These are phyloP conservation scores for Meira nashicola DNA, from an alignment of 1,284 basidiomycete genomes.

Conservation along the genomic window DNA sequence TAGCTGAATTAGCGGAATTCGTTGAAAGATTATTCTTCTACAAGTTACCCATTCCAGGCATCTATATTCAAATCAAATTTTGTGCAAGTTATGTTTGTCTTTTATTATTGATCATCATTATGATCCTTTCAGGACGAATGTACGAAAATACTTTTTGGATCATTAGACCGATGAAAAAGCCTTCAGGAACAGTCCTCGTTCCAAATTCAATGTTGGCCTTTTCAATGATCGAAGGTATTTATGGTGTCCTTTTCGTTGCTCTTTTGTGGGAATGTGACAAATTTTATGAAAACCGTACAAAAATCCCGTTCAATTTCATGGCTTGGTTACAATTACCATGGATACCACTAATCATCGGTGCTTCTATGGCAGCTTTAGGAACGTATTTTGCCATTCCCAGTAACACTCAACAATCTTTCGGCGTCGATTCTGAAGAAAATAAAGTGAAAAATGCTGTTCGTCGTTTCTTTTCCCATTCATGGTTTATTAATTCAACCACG, in stretches of 20 bases:
- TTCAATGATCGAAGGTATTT: constrained; percentile 7
- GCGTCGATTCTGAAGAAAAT: no score
- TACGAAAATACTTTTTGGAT: constrained; percentile 1
- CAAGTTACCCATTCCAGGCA: not conserved
- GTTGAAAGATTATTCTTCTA: not conserved
- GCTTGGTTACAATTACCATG: not conserved
- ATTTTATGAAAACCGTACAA: not conserved
- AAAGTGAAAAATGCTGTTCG: not conserved
- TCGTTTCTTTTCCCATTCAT: not conserved
- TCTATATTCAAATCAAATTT: constrained; percentile 7
- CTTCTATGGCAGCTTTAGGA: constrained; percentile 3
- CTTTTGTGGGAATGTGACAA: not conserved
- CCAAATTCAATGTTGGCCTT: constrained; percentile 8
- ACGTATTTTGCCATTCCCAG: constrained; percentile 8
- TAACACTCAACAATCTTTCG: no score
- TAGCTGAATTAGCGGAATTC: not conserved
- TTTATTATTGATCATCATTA: not conserved
- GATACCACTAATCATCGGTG: constrained; percentile 1
- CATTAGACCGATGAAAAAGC: not conserved
- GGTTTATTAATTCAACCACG: not conserved
- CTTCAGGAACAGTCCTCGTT: constrained; percentile 2
- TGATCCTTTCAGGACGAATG: not conserved
- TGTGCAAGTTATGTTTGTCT: constrained; percentile 4
- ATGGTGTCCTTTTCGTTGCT: constrained; percentile 4
- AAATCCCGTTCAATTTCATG: not conserved